Base-by-base conservation (phyloP, 176 grass and related monocot species). In the Cenchrus fungigraminus region DNA sequence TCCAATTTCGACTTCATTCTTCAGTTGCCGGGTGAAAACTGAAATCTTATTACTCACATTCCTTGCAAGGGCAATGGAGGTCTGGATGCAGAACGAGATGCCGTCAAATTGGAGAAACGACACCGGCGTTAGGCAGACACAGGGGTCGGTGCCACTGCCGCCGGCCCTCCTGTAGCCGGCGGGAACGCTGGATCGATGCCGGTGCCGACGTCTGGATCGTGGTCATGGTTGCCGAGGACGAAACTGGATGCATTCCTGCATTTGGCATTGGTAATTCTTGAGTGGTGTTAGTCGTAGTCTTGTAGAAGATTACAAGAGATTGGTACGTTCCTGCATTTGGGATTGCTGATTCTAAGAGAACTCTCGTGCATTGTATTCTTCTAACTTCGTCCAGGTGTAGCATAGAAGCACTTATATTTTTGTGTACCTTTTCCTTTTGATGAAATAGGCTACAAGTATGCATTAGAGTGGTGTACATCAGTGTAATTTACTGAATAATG, bases 51-150 rank as follows among this genome's bases (percentile, higher is more conserved):
- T 25, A 25, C 28, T 79, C 61, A 46, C 16, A 12, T 20, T 14
- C 47, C 43, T 19, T 55, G 14, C 31, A 5, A 76, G 89, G 92
- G 96, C 96, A 58, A 91, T 81, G 8, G 74, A 88, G 3, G 63
- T 77, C 9, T 98, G 91, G 93, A 74, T 85, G 32, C 76, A 88
- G 79, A 84, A 63, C 49, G 58, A 83, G 65, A 61, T 69, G 9
- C 85, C 89, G 46, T 56, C 65, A 11, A 49, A 76, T 37, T 88
- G 28, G 8, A 82, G 65, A 81, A 88, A 89, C 34, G 73, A 20
- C 20, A 82, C 89, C 3, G 86, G 87, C 25, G 44, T 77, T 55
- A 22, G 76, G 80, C 90, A 92, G 78, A 52, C 10, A 56, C 79
- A 81, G 63, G 25, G 74, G 5, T 87, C 90, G 14, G 8, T 83